Evolutionary conservation across 225 moss, liverwort and hornwort species (phyloP).

Genomic region (Rhytidiadelphus loreus): DNA sequence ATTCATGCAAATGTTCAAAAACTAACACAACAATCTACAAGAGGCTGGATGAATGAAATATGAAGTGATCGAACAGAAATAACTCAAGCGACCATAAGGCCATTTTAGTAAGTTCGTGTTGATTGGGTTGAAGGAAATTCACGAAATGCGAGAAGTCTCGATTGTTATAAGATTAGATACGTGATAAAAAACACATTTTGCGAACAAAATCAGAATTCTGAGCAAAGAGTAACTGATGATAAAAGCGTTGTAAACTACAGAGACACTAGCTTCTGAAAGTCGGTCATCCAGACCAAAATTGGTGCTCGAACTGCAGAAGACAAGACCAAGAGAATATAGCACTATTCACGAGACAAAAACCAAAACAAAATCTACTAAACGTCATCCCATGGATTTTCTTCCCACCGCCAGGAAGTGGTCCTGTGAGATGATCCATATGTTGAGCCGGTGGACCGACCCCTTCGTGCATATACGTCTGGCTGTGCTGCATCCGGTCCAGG

Average conservation of each 20-base stretch:
- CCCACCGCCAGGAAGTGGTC: constrained; percentile 36
- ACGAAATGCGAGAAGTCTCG: not conserved
- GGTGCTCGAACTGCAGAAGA: not conserved
- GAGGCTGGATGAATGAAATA: not conserved
- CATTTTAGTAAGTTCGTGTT: not conserved
- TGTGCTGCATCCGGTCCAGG: constrained; percentile 91
- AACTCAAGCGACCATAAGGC: not conserved
- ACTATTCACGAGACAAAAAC: not conserved
- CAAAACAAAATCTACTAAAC: constrained; percentile 10
- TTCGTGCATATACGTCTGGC: constrained; percentile 92
- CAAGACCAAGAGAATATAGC: not conserved
- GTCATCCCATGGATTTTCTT: constrained; percentile 32
- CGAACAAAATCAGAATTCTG: not conserved
- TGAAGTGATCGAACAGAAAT: not conserved
- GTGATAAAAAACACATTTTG: not conserved
- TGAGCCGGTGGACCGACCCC: constrained; percentile 36
- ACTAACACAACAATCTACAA: not conserved
- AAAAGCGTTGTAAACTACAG: not conserved
- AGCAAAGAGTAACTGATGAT: not conserved
- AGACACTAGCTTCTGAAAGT: constrained; percentile 6
- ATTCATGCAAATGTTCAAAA: not conserved
- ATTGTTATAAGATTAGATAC: not conserved
- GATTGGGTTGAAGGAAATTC: not conserved
- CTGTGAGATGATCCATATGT: constrained; percentile 22
- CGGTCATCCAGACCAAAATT: not conserved